phyloP scores from a whole-genome alignment of 495 filamentous ascomycete genomes.

The Lindgomyces ingoldianus region DNA sequence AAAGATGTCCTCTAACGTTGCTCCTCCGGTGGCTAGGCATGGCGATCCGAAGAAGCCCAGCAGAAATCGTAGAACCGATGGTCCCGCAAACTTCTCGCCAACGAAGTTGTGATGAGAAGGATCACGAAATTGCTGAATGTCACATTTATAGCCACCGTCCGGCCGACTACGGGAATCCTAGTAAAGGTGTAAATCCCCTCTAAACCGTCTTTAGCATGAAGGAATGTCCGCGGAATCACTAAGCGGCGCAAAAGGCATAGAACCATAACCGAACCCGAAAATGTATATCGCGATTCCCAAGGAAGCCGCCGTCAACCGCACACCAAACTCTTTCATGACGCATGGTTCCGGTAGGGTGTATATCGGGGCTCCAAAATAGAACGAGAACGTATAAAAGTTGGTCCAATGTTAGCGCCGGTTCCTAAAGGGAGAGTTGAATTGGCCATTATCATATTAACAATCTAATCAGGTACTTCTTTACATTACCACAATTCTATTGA shows the following conservation, averaged over 20 bases:
- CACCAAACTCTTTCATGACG: conserved; percentile 3
- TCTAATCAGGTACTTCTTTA: neutral
- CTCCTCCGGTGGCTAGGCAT: conserved; percentile 55
- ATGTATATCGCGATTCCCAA: conserved; percentile 3
- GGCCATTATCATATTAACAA: neutral
- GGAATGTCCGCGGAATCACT: neutral
- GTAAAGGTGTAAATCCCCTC: neutral
- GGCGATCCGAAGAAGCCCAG: conserved; percentile 49
- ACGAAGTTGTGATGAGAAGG: conserved; percentile 50
- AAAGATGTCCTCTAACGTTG: conserved; percentile 56
- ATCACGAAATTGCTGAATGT: conserved; percentile 50
- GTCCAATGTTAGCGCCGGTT: neutral
- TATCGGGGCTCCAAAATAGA: neutral
- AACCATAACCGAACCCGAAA: neutral
- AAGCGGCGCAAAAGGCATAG: conserved; percentile 40
- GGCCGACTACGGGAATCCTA: neutral
- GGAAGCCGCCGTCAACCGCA: neutral
- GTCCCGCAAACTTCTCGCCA: conserved; percentile 49
- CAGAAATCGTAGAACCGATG: conserved; percentile 44
- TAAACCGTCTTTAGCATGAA: neutral
- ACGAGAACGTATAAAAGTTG: neutral
- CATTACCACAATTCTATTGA: neutral
- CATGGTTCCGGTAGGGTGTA: neutral
- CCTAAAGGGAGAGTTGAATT: neutral
- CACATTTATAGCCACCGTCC: conserved; percentile 45